Evolutionary conservation across 495 filamentous ascomycete genomes (phyloP).

Genomic region (Penicillium cosmopolitanum): DNA sequence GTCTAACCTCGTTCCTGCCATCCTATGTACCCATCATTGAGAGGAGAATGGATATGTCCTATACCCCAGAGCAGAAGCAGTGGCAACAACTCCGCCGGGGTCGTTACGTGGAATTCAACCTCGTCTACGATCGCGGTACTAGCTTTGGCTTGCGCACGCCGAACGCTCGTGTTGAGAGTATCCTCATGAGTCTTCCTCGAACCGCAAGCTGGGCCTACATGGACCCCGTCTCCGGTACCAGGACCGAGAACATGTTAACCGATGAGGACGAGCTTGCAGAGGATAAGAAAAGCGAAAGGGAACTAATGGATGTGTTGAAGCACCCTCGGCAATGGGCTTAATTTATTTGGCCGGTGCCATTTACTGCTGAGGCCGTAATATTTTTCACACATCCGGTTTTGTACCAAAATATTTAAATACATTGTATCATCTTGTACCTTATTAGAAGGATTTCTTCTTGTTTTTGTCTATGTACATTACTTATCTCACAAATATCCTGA

Average conservation of each 20-base stretch:
- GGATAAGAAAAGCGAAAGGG: conserved; percentile 57
- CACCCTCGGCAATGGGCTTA: conserved; percentile 91
- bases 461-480: conserved; percentile 14
- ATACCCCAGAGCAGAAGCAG: conserved; percentile 78
- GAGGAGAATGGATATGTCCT: conserved; percentile 88
- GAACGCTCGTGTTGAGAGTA: conserved; percentile 89
- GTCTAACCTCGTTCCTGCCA: conserved; percentile 84
- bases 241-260: conserved; percentile 36
- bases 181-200: conserved; percentile 93
- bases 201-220: conserved; percentile 96
- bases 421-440: conserved; percentile 8
- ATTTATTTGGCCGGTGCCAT: conserved; percentile 6
- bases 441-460: not conserved
- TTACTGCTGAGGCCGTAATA: not conserved
- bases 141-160: conserved; percentile 94
- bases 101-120: conserved; percentile 97
- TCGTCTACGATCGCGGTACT: conserved; percentile 95
- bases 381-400: not conserved
- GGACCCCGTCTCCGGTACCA: conserved; percentile 63
- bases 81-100: conserved; percentile 97
- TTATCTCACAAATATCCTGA: conserved; percentile 3
- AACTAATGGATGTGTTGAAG: conserved; percentile 81
- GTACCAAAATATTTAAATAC: not conserved
- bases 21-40: conserved; percentile 89
- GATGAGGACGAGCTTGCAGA: conserved; percentile 46